Conservation (phyloP, 2,329 filamentous ascomycete species). For the Waltergamsia citrina region DNA sequence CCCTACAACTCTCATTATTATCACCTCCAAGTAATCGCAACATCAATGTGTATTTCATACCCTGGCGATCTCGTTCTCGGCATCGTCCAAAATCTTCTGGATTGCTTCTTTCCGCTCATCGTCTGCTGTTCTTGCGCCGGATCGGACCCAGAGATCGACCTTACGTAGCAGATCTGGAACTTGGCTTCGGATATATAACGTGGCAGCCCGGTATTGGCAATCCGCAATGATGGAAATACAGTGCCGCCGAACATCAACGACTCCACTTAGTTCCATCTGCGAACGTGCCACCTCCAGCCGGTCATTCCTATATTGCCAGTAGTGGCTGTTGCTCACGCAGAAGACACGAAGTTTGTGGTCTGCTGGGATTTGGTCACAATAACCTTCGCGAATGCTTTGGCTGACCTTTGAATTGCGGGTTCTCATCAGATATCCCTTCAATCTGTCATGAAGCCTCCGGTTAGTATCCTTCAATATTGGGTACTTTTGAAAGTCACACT, state of each 20-base stretch:
- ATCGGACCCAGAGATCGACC: conserved; percentile 32
- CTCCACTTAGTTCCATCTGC: conserved; percentile 29
- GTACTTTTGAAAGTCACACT: not conserved
- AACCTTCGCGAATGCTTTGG: conserved; percentile 14
- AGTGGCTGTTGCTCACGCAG: conserved; percentile 33
- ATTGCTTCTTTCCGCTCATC: conserved; percentile 25
- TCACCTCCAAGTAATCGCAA: too few species aligned
- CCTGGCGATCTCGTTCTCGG: conserved; percentile 19
- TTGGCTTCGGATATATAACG: conserved; percentile 25
- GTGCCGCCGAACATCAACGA: conserved; percentile 27
- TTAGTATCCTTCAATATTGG: not conserved
- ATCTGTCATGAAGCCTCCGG: conserved; percentile 9
- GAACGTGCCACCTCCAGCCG: conserved; percentile 14
- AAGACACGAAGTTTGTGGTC: conserved; percentile 21
- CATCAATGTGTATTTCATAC: too few species aligned
- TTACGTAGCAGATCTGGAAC: conserved; percentile 30
- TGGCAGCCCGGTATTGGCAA: conserved; percentile 24
- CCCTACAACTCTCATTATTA: too few species aligned
- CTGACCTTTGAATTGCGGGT: conserved; percentile 26
- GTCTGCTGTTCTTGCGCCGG: conserved; percentile 24
- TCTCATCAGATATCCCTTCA: conserved; percentile 22
- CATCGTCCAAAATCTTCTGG: conserved; percentile 16
- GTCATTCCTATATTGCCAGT: conserved; percentile 24
- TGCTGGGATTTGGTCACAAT: conserved; percentile 13
- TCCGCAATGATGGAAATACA: conserved; percentile 35